Conservation (phyloP, 169 alveolate genomes). For the Amoebophrya sp. region DNA sequence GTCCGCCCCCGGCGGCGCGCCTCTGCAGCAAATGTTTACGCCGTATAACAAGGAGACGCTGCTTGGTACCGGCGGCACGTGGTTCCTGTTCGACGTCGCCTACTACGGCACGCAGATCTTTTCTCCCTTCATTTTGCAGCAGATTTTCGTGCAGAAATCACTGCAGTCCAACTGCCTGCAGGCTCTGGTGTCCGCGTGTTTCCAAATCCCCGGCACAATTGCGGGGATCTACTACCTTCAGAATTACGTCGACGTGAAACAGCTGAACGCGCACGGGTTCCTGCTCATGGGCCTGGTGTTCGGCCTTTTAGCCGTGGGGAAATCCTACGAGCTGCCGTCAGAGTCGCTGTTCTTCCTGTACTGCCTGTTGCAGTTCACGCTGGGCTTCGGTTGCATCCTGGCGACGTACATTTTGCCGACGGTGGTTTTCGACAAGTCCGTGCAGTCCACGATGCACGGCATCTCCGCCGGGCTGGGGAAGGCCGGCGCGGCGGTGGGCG, state of each 20-base stretch:
- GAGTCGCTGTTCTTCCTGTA: neutral
- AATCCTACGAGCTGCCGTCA: neutral
- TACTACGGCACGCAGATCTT: slow-evolving; percentile 16
- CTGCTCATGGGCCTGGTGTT: neutral
- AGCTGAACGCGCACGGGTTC: neutral
- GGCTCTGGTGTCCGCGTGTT: neutral
- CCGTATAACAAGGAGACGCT: neutral
- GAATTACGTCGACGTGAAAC: neutral
- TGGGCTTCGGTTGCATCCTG: slow-evolving; percentile 1
- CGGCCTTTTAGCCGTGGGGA: neutral
- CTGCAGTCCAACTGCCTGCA: neutral
- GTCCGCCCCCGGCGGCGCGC: no score
- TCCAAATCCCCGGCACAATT: neutral
- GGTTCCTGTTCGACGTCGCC: slow-evolving; percentile 12
- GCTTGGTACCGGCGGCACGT: neutral
- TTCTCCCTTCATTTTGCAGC: neutral
- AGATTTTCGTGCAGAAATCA: neutral
- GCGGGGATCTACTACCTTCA: neutral
- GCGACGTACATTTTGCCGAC: neutral
- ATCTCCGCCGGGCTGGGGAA: neutral
- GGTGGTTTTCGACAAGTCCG: neutral
- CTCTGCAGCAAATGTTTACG: no score
- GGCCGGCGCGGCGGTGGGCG: neutral
- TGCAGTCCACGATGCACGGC: neutral
- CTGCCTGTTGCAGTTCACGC: neutral